phyloP scores from a whole-genome alignment of 2,329 filamentous ascomycete genomes.

The Ceratocystis albifundus region DNA sequence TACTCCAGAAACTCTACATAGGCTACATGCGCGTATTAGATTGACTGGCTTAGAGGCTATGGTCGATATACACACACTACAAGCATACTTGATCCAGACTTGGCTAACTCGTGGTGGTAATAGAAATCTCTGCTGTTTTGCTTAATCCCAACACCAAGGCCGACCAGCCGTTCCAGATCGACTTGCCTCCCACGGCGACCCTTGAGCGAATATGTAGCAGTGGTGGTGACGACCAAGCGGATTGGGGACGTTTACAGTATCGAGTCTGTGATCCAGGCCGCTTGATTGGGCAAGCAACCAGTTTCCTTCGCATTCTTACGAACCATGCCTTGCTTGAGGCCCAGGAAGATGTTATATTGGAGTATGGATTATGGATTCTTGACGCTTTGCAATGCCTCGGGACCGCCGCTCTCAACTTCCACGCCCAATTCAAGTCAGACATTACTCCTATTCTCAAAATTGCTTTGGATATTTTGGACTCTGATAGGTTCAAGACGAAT shows the following conservation, averaged over 20 bases:
- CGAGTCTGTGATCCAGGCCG: constrained; percentile 33
- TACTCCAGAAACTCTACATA: background rate
- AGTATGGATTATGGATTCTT: constrained; percentile 39
- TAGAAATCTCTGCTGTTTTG: constrained; percentile 22
- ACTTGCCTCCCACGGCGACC: constrained; percentile 34
- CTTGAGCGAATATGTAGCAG: constrained; percentile 30
- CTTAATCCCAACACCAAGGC: constrained; percentile 16
- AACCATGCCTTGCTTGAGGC: constrained; percentile 32
- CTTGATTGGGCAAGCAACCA: constrained; percentile 37
- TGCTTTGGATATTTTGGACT: constrained; percentile 30
- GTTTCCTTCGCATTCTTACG: constrained; percentile 36
- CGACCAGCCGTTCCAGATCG: constrained; percentile 26
- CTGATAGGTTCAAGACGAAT: constrained; percentile 18
- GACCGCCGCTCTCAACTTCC: constrained; percentile 33
- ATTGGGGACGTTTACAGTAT: constrained; percentile 32
- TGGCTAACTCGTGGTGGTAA: constrained; percentile 9
- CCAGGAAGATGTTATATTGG: constrained; percentile 28
- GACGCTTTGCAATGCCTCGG: constrained; percentile 38
- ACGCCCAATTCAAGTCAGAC: constrained; percentile 27
- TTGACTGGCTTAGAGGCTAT: background rate
- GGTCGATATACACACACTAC: too few species aligned
- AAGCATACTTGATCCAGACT: background rate
- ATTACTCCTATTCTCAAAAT: constrained; percentile 32
- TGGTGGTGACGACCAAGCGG: constrained; percentile 24
- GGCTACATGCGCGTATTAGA: background rate